Evolutionary conservation across 345 rosid genomes (phyloP).

Genomic region (Lumnitzera racemosa): DNA sequence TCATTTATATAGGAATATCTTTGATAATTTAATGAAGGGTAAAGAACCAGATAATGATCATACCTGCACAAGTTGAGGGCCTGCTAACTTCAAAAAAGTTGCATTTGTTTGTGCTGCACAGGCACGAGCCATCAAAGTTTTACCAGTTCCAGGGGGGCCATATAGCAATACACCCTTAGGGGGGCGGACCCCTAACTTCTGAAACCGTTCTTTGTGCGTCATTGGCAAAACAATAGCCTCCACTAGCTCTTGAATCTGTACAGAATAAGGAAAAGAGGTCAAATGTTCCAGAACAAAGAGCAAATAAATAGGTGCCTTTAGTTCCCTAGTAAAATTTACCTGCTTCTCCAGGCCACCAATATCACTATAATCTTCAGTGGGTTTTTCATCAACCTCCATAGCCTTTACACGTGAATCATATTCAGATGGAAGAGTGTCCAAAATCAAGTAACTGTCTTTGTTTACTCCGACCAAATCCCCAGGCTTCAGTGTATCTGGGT

Average conservation of each 20-base stretch:
- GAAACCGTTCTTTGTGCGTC: conserved; percentile 94
- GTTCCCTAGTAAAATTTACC: conserved; percentile 21
- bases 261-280: conserved; percentile 1
- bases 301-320: background rate
- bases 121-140: conserved; percentile 98
- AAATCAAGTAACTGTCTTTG: conserved; percentile 90
- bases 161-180: conserved; percentile 97
- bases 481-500: conserved; percentile 93
- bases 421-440: conserved; percentile 95
- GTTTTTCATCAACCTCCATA: conserved; percentile 99
- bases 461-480: conserved; percentile 98
- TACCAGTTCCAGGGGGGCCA: conserved; percentile 99
- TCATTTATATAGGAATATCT: no score
- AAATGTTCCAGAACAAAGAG: background rate
- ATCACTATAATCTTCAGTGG: conserved; percentile 97
- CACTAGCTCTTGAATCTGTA: conserved; percentile 96
- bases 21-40: no score
- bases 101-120: conserved; percentile 99
- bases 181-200: conserved; percentile 91
- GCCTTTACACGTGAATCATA: conserved; percentile 98
- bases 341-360: conserved; percentile 98
- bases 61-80: conserved; percentile 99
- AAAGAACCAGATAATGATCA: no score
- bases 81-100: conserved; percentile 93
- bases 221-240: conserved; percentile 98